phyloP scores from a whole-genome alignment of 148 eudicot genomes.

The Tetragonia tetragonoides region DNA sequence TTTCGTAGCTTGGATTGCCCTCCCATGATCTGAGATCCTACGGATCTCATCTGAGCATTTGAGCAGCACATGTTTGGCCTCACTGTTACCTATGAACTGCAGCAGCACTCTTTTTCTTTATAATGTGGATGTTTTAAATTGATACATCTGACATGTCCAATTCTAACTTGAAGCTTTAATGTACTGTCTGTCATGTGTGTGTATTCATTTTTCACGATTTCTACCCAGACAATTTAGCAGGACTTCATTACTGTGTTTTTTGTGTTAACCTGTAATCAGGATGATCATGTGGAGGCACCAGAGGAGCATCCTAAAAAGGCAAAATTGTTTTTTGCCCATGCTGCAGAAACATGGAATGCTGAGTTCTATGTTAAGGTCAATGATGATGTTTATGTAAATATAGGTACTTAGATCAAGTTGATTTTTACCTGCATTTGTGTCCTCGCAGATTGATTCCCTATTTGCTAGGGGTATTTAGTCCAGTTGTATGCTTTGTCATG shows the following conservation, averaged over 20 bases:
- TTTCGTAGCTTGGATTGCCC: neutral
- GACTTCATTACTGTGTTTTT: neutral
- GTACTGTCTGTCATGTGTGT: neutral
- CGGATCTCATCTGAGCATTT: neutral
- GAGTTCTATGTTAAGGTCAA: slow-evolving; percentile 80
- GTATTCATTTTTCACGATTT: neutral
- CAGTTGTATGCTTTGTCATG: slow-evolving; percentile 14
- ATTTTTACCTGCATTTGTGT: slow-evolving; percentile 10
- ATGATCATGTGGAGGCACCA: slow-evolving; percentile 69
- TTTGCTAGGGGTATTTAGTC: neutral
- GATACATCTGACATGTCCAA: neutral
- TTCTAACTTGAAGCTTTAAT: neutral
- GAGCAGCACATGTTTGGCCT: neutral
- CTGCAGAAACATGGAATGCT: slow-evolving; percentile 75
- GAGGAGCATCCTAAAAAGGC: slow-evolving; percentile 74
- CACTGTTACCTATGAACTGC: neutral
- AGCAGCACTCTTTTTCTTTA: neutral
- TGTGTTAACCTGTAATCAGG: slow-evolving; percentile 31
- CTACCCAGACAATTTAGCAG: neutral
- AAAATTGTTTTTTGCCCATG: slow-evolving; percentile 74
- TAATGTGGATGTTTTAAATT: neutral
- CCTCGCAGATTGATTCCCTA: neutral
- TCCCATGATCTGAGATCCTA: neutral
- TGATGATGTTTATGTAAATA: slow-evolving; percentile 73
- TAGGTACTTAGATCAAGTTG: slow-evolving; percentile 45